Base-by-base conservation (phyloP, 179 eudicot genomes). In the Camellia oleifera region DNA sequence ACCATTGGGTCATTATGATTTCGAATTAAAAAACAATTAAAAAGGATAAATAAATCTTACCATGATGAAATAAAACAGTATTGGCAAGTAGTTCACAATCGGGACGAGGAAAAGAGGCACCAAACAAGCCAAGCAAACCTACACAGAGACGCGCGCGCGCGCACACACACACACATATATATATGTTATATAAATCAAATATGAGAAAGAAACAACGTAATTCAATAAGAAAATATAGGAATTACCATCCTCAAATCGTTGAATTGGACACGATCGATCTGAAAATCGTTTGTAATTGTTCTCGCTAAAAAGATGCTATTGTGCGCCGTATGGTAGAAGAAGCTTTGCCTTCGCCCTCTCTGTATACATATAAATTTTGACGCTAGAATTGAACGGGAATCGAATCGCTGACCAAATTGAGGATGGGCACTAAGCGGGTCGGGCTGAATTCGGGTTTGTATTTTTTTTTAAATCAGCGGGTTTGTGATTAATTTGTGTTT, bases 61-160 rank as follows among this genome's bases (percentile, higher is more conserved):
- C 90, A 87, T 73, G 84, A 90, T 77, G 45, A 72, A 42, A 83
- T 90, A 79, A 74, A 90, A 84, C 50, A 90, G 73, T 3, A 88
- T 69, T 1, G 93, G 93, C 79, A 90, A 72, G 15, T 87, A 44
- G 70, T 88, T 90, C 78, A 90, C 85, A 73, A 90, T 86, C 11
- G 93, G 93, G 67, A 90, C 85, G 65, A 90, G 89, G 84, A 90
- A 90, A 7, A 90, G 85, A 61, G 93, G 93, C 81, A 90, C 66
- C 77, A 90, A 77, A 81, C 93, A 90, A n/a, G 84, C 85, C 73
- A 90, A 58, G 78, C 89, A 87, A 56, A 88, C 91, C 89, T 87
- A 69, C 15, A 67, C 12, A 61, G 14, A 72, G 23, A 20, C 23
- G 23, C 23, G 23, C 23, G 23, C 23, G 23, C 23, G 23, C 23